phyloP scores from a whole-genome alignment of 176 grass and related monocot species.

The Rhynchospora breviuscula region DNA sequence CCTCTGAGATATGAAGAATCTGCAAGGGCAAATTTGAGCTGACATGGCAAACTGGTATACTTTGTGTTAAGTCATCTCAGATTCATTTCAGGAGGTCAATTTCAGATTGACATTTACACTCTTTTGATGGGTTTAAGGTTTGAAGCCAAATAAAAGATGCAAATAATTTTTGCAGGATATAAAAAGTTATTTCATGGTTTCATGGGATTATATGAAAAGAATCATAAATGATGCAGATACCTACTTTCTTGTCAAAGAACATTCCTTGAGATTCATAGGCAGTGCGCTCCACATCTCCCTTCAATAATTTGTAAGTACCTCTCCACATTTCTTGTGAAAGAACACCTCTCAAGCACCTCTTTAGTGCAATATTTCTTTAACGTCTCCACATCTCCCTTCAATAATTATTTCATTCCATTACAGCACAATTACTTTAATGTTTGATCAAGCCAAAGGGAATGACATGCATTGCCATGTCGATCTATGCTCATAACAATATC shows the following conservation, averaged over 20 bases:
- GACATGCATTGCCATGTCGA: not conserved
- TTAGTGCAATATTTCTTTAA: constrained; percentile 82
- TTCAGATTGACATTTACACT: not conserved
- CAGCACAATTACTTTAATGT: not conserved
- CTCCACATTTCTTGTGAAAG: too few species aligned
- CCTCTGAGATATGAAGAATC: constrained; percentile 96
- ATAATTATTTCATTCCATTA: not conserved
- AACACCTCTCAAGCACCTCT: constrained; percentile 90
- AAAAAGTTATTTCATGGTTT: not conserved
- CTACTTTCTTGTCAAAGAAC: constrained; percentile 91
- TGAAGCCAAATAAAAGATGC: not conserved
- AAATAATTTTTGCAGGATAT: not conserved
- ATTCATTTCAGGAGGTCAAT: constrained; percentile 5
- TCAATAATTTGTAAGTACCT: too few species aligned
- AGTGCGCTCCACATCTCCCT: constrained; percentile 72
- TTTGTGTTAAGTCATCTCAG: too few species aligned
- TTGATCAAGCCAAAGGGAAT: not conserved
- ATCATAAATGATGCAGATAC: constrained; percentile 12
- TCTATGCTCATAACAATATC: constrained; percentile 2
- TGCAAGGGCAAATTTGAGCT: constrained; percentile 22
- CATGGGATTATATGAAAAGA: not conserved
- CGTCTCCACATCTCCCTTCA: constrained; percentile 22
- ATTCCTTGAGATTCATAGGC: constrained; percentile 81
- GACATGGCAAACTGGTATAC: not conserved
- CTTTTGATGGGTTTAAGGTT: not conserved